phyloP scores from a whole-genome alignment of 352 stramenopile species.

The Peronospora destructor region DNA sequence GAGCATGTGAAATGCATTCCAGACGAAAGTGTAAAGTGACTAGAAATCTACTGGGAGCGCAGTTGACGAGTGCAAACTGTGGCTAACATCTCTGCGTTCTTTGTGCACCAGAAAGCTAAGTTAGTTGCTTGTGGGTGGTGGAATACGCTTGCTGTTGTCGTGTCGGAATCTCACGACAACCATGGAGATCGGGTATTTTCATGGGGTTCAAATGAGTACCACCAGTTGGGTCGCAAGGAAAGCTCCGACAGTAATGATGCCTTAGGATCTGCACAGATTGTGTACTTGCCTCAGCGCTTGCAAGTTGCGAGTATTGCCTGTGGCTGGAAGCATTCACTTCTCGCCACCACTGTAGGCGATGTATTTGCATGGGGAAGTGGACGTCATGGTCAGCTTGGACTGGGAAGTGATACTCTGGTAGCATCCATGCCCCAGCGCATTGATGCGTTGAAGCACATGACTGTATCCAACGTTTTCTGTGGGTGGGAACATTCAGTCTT shows the following conservation, averaged over 20 bases:
- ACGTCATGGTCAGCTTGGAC: conserved; percentile 62
- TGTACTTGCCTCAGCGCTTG: conserved; percentile 18
- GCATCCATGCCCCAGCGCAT: conserved; percentile 29
- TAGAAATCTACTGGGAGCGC: background rate
- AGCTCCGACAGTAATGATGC: background rate
- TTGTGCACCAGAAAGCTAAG: conserved; percentile 18
- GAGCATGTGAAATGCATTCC: conserved; percentile 10
- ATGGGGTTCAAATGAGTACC: conserved; percentile 50
- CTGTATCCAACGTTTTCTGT: conserved; percentile 43
- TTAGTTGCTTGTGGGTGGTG: conserved; percentile 70
- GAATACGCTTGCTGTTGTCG: conserved; percentile 46
- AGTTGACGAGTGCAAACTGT: background rate
- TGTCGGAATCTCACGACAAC: conserved; percentile 4
- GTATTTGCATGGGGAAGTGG: conserved; percentile 68
- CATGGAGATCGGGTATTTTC: conserved; percentile 29
- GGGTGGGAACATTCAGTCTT: conserved; percentile 81
- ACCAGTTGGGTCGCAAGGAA: conserved; percentile 37
- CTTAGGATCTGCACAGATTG: conserved; percentile 5
- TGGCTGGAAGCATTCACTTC: conserved; percentile 78
- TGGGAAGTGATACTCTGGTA: conserved; percentile 29
- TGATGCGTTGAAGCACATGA: conserved; percentile 9
- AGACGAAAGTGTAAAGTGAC: conserved; percentile 8
- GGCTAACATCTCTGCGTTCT: background rate
- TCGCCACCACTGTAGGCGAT: conserved; percentile 37
- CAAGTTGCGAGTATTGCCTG: conserved; percentile 56